Evolutionary conservation across 1,284 basidiomycete species (phyloP).

Genomic region (Cystobasidium slooffiae): DNA sequence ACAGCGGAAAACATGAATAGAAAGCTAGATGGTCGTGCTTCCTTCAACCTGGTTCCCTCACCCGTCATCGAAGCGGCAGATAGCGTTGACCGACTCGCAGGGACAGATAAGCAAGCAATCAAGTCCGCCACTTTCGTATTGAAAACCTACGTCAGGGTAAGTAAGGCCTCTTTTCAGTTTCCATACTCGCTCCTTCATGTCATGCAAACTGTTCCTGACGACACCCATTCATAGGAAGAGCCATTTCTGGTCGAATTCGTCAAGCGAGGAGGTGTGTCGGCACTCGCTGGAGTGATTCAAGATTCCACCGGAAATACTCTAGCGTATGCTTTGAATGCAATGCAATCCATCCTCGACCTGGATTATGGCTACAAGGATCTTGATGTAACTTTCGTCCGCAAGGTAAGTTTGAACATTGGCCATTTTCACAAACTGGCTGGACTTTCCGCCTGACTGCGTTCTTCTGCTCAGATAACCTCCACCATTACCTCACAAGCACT

Average conservation of each 20-base stretch:
- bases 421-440: too few species aligned
- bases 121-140: slow-evolving; percentile 47
- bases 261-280: slow-evolving; percentile 71
- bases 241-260: slow-evolving; percentile 86
- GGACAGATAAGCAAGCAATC: slow-evolving; percentile 64
- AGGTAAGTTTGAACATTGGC: slow-evolving; percentile 55
- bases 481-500: slow-evolving; percentile 74
- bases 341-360: slow-evolving; percentile 83
- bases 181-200: neutral
- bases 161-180: neutral
- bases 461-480: slow-evolving; percentile 64
- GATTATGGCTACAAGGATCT: slow-evolving; percentile 79
- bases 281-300: slow-evolving; percentile 75
- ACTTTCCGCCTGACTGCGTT: too few species aligned
- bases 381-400: slow-evolving; percentile 71
- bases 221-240: slow-evolving; percentile 84
- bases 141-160: slow-evolving; percentile 45
- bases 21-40: slow-evolving; percentile 41
- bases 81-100: slow-evolving; percentile 71
- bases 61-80: slow-evolving; percentile 80
- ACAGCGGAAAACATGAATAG: slow-evolving; percentile 76
- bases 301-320: slow-evolving; percentile 78
- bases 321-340: slow-evolving; percentile 78
- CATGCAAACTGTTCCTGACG: slow-evolving; percentile 62
- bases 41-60: slow-evolving; percentile 72